phyloP scores from a whole-genome alignment of 192 early-diverging fungal species.

The Glomus cerebriforme region DNA sequence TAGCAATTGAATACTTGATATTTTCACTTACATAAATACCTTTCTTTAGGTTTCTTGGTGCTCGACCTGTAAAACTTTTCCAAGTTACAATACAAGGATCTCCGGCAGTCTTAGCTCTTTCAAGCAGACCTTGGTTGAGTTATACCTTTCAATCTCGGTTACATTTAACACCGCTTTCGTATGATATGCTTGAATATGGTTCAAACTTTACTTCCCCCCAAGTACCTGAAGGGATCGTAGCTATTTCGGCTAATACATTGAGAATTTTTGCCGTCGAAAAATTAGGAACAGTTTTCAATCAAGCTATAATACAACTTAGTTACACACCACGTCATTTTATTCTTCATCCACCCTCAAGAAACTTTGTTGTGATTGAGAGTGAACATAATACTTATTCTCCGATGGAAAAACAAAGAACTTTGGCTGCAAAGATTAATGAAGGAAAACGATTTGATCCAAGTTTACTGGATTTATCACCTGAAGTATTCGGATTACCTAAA shows the following conservation, averaged over 20 bases:
- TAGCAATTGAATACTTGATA: not conserved
- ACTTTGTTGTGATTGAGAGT: slow-evolving; percentile 88
- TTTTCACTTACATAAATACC: not conserved
- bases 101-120: slow-evolving; percentile 80
- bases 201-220: slow-evolving; percentile 81
- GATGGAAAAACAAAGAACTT: slow-evolving; percentile 57
- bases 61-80: slow-evolving; percentile 82
- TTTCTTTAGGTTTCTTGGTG: slow-evolving; percentile 79
- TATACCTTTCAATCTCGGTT: slow-evolving; percentile 75
- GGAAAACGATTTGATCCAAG: slow-evolving; percentile 57
- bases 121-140: slow-evolving; percentile 86
- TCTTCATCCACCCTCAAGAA: slow-evolving; percentile 69
- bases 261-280: slow-evolving; percentile 85
- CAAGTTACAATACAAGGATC: slow-evolving; percentile 63
- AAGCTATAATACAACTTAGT: slow-evolving; percentile 76
- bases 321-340: slow-evolving; percentile 88
- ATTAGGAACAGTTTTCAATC: slow-evolving; percentile 81
- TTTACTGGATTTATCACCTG: slow-evolving; percentile 63
- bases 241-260: slow-evolving; percentile 82
- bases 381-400: slow-evolving; percentile 80
- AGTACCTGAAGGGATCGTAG: slow-evolving; percentile 87
- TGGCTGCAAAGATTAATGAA: slow-evolving; percentile 55
- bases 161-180: slow-evolving; percentile 81
- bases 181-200: slow-evolving; percentile 84
- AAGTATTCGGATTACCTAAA: slow-evolving; percentile 79